Percentiles rank a stretch among this genome's conserved stretches.
Conservation (phyloP, 805 yeast genomes). For the Suhomyces kilbournensis region DNA sequence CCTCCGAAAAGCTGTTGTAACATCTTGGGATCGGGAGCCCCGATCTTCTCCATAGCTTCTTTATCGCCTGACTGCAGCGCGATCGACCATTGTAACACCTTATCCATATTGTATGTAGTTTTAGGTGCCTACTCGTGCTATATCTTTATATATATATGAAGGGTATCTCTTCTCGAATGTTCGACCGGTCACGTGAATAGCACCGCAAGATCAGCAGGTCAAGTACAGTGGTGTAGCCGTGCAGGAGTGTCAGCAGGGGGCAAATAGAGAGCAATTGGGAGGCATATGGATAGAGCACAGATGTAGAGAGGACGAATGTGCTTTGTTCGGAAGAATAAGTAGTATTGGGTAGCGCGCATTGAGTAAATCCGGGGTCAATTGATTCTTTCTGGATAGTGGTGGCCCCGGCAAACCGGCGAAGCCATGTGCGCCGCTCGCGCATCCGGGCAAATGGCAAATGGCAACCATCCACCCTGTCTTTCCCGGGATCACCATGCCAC, state of each 20-base stretch:
- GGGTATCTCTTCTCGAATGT: background rate
- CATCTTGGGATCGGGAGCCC: constrained; percentile 75
- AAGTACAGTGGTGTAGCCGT: no score
- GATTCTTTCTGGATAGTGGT: background rate
- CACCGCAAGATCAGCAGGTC: background rate
- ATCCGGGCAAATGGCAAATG: background rate
- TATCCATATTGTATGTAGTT: constrained; percentile 59
- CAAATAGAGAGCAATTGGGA: no score
- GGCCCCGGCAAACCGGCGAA: background rate
- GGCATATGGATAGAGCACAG: background rate
- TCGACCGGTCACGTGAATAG: background rate
- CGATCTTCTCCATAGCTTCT: constrained; percentile 59
- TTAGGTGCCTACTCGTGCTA: background rate
- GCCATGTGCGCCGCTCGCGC: background rate
- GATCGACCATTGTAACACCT: constrained; percentile 87
- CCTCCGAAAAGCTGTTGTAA: constrained; percentile 73
- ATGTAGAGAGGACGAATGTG: background rate
- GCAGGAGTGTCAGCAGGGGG: no score
- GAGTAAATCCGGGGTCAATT: background rate
- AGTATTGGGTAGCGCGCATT: background rate
- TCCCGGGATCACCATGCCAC: background rate
- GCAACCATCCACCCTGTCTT: background rate
- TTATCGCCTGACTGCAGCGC: constrained; percentile 72
- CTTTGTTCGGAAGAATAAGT: background rate
- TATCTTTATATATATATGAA: background rate